Evolutionary conservation across 352 stramenopile genomes (phyloP), one percentile per base, ranked within the genome.

Genomic region (Phytophthora sp.): DNA sequence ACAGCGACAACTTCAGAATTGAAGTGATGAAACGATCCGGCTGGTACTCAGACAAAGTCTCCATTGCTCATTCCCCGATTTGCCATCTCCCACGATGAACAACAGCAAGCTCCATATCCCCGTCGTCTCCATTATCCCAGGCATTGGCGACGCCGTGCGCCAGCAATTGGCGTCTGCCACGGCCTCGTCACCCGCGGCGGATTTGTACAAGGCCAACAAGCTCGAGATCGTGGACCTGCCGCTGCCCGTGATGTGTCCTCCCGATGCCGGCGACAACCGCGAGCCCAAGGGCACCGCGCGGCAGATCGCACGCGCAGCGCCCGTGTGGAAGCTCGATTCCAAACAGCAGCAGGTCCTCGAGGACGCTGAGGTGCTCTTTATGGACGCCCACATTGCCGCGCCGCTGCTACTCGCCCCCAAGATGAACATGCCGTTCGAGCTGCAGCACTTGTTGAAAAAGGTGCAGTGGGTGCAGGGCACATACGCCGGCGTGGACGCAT

Each of bases 391-490:
- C 41, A 23, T 76, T 12, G 64, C 65, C n/a, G 66, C 72, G 11
- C 73, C 63, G 16, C 26, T 83, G 27, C 52, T 88, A 20, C 68
- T 82, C 23, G 66, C 61, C 15, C 51, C 69, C 33, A 72, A 79
- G 42, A 69, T 21, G 1, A 79, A 79, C 33, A 50, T 84, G 27
- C 63, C 66, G 15, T 49, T 68, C 24, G 60, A 80, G 7, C 51
- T 77, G 39, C 71, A 83, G 23, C 74, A 83, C 33, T 24, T 86
- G 7, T 59, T 86, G 58, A 65, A 66, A 24, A 80, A 84, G 20
- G 66, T 88, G 15, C 45, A 74, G 31, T 88, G 79, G 79, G 69
- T 88, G 5, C 79, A 88, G 45, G 73, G 72, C 29, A 88, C 77
- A 0, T 88, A 83, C 52, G 79, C 79, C 11, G 79, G 79, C 16